These are phyloP conservation scores for Annulohypoxylon moriforme DNA, from an alignment of 495 filamentous ascomycete genomes.

Conservation along the genomic window DNA sequence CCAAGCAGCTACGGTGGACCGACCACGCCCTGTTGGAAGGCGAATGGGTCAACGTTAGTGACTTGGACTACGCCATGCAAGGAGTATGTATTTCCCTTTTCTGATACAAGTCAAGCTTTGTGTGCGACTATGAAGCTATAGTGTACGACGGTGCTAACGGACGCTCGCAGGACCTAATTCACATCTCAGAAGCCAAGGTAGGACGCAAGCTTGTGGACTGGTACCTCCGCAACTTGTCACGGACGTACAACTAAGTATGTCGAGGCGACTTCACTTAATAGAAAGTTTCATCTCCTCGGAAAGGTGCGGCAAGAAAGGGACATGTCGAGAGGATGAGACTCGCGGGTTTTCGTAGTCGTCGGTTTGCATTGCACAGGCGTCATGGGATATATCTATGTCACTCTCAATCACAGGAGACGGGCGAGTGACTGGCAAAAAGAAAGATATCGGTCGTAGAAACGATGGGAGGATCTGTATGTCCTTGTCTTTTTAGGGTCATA, in stretches of 20 bases:
- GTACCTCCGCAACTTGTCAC: constrained; percentile 96
- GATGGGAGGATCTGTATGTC: neutral
- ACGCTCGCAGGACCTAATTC: constrained; percentile 80
- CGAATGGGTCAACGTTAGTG: constrained; percentile 87
- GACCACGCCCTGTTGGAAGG: constrained; percentile 91
- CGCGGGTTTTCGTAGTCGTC: constrained; percentile 27
- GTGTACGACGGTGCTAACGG: constrained; percentile 44
- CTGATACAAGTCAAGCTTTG: constrained; percentile 17
- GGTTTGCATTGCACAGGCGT: constrained; percentile 47
- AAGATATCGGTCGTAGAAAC: constrained; percentile 9
- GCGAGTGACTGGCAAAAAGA: constrained; percentile 29
- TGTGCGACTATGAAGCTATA: constrained; percentile 28
- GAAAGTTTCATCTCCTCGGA: constrained; percentile 8
- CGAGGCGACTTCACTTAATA: neutral
- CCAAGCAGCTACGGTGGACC: constrained; percentile 93
- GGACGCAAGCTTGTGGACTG: constrained; percentile 96
- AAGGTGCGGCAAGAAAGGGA: constrained; percentile 11
- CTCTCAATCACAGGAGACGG: constrained; percentile 25
- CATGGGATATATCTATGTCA: constrained; percentile 42
- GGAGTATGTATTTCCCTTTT: constrained; percentile 67
- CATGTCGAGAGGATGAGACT: constrained; percentile 12
- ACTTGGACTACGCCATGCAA: constrained; percentile 97
- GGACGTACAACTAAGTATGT: constrained; percentile 73
- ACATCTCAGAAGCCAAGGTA: constrained; percentile 98
- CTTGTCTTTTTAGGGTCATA: neutral